Evolutionary conservation across 176 grass and related monocot genomes (phyloP), one percentile per base, ranked within the genome.

Genomic region (Zizania latifolia): DNA sequence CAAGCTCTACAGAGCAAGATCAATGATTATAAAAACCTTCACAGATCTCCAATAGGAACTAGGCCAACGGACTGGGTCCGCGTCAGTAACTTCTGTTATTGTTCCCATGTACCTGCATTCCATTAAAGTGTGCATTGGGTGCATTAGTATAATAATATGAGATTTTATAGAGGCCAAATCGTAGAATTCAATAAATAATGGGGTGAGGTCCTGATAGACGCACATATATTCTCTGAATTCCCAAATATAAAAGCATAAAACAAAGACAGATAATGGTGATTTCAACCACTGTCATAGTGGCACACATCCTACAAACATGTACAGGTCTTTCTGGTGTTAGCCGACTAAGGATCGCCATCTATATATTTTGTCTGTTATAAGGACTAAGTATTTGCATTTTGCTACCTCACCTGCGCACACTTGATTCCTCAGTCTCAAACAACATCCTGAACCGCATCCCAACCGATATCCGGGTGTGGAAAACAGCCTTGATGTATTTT

Each of bases 11-110:
- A 73, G 10, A 58, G 2, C 3, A 68, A 78, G 68, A 35, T 55
- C 35, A 66, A 8, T 5, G 65, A 56, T 10, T 14, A 61, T 21
- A 43, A 71, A 62, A 44, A 34, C 91, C 90, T 94, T 93, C 35
- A 98, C 90, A 1, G 94, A 94, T 85, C 91, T 98, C 94, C 94
- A 98, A 76, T 98, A 87, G 78, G 94, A 98, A 88, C 88, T 92
- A 61, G 86, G 78, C 94, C 94, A 98, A 36, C 91, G 94, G 40
- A 98, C 83, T 48, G 88, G 81, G 59, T 98, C 91, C 5, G 90
- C 86, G 46, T 94, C 94, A 76, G 81, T 94, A 54, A 92, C 90
- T 86, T 93, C 94, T 32, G 94, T 98, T 81, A 98, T 98, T 0
- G 94, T 98, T 19, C 94, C 94, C 91, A 98, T 94, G 53, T 98